Conservation (phyloP, 768 basidiomycete genomes). For the Psilocybe subaeruginosa region DNA sequence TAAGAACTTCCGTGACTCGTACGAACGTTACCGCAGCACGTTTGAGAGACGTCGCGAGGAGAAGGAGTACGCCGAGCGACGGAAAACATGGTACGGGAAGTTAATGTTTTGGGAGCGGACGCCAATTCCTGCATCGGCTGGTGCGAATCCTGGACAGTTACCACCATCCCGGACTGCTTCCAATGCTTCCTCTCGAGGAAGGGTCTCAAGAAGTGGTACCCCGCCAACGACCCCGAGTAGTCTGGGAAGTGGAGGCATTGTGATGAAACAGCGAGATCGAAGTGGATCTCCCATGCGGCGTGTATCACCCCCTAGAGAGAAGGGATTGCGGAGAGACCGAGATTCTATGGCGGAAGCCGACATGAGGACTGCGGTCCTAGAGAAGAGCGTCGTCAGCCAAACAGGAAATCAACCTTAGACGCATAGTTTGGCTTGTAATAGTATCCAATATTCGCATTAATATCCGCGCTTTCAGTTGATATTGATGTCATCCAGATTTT, state of each 20-base stretch:
- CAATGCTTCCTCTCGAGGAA: constrained; percentile 26
- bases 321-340: constrained; percentile 15
- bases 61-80: constrained; percentile 43
- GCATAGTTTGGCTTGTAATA: background rate
- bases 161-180: constrained; percentile 30
- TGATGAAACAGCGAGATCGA: constrained; percentile 33
- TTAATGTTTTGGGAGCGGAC: constrained; percentile 30
- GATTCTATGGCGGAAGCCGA: constrained; percentile 17
- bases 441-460: background rate
- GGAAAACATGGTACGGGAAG: constrained; percentile 34
- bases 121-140: constrained; percentile 15
- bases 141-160: constrained; percentile 3
- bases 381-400: constrained; percentile 10
- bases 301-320: constrained; percentile 9
- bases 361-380: constrained; percentile 23
- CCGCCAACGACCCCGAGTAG: constrained; percentile 28
- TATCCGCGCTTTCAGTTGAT: background rate
- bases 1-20: constrained; percentile 80
- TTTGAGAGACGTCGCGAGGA: constrained; percentile 84
- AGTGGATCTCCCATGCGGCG: constrained; percentile 24
- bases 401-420: background rate
- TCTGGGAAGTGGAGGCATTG: constrained; percentile 21
- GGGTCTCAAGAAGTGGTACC: constrained; percentile 37
- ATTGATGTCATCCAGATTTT: background rate
- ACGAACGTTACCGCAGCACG: constrained; percentile 87